A percentile compares a stretch with the other conserved stretches of the same genome.
phyloP scores from a whole-genome alignment of 257 asterid genomes.

The Petrea volubilis region DNA sequence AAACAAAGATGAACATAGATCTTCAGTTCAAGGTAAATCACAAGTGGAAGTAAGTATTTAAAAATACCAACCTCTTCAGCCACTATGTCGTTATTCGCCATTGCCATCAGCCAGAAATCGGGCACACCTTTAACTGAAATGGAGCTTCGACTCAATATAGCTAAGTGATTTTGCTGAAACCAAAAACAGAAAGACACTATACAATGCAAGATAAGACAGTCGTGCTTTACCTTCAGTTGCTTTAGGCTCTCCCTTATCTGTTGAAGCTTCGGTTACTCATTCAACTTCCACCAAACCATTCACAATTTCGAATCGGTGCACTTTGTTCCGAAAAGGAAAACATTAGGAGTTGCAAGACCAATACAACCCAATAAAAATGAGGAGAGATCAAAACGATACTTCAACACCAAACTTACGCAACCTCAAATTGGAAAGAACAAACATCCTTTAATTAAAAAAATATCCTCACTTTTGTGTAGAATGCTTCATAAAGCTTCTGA shows the following conservation, averaged over 20 bases:
- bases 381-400: not conserved
- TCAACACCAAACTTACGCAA: not conserved
- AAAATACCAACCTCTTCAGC: slow-evolving; percentile 58
- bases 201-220: not conserved
- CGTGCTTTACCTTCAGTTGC: slow-evolving; percentile 44
- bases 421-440: not conserved
- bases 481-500: slow-evolving; percentile 70
- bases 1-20: slow-evolving; percentile 14
- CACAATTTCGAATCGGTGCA: slow-evolving; percentile 81
- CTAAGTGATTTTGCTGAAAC: not conserved
- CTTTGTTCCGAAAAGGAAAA: slow-evolving; percentile 1
- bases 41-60: not conserved
- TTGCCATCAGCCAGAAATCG: slow-evolving; percentile 67
- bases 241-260: slow-evolving; percentile 41
- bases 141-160: slow-evolving; percentile 8
- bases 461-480: slow-evolving; percentile 54
- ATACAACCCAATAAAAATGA: not conserved
- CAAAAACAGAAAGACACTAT: not conserved
- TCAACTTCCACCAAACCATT: slow-evolving; percentile 72
- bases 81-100: slow-evolving; percentile 66
- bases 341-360: not conserved
- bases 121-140: slow-evolving; percentile 79
- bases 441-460: not conserved
- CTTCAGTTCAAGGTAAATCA: slow-evolving; percentile 17
- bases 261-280: slow-evolving; percentile 46